Conservation (phyloP, 1,139 yeast genomes). For the Suhomyces maxii region DNA sequence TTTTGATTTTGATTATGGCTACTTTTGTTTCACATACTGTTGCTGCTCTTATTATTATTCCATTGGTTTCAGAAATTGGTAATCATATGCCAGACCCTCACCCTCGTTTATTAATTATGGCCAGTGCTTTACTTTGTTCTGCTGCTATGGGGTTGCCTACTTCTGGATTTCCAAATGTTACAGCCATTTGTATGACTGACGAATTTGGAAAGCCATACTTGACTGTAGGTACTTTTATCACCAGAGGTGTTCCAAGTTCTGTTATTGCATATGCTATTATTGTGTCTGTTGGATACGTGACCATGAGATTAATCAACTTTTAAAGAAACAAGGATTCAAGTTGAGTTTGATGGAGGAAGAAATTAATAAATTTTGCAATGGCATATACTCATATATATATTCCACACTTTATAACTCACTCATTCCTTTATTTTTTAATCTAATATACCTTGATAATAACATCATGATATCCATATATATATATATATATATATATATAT, state of each 20-base stretch:
- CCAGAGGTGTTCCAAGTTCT: slow-evolving; percentile 71
- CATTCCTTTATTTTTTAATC: too few species aligned
- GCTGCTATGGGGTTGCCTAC: slow-evolving; percentile 81
- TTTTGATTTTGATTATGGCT: slow-evolving; percentile 64
- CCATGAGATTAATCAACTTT: slow-evolving; percentile 53
- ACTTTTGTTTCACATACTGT: slow-evolving; percentile 79
- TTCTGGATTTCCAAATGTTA: slow-evolving; percentile 75
- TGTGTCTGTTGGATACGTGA: slow-evolving; percentile 66
- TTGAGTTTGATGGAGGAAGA: too few species aligned
- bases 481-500: too few species aligned
- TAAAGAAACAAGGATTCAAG: slow-evolving; percentile 13
- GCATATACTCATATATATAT: too few species aligned
- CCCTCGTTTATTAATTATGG: slow-evolving; percentile 64
- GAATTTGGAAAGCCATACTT: slow-evolving; percentile 68
- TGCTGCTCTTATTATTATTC: slow-evolving; percentile 71
- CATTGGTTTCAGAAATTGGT: slow-evolving; percentile 70
- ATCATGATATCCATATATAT: too few species aligned
- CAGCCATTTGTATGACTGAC: slow-evolving; percentile 77
- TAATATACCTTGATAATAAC: too few species aligned
- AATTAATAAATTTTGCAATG: too few species aligned
- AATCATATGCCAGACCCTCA: slow-evolving; percentile 53
- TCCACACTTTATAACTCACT: too few species aligned
- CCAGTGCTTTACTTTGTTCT: slow-evolving; percentile 65
- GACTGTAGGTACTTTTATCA: slow-evolving; percentile 63
- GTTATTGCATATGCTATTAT: slow-evolving; percentile 55